A percentile compares a stretch with the other conserved stretches of the same genome.
Evolutionary conservation across 192 early-diverging fungal species (phyloP).

Genomic region (Oehlia diaphana): DNA sequence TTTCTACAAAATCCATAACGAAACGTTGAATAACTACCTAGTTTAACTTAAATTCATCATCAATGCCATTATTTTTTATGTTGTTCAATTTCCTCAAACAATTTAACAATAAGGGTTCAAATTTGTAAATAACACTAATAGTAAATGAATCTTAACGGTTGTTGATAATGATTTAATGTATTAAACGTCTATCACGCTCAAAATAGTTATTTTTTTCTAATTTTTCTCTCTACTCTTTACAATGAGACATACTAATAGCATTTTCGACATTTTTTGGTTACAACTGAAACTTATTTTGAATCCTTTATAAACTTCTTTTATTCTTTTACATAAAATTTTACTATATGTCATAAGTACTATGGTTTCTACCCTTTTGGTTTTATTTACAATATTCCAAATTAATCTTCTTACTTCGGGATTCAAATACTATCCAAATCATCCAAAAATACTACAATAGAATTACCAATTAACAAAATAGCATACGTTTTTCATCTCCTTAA

Average conservation of each 20-base stretch:
- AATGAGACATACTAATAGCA: constrained; percentile 45
- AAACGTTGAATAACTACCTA: too few relatives aligned
- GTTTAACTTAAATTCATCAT: constrained; percentile 71
- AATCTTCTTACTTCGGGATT: constrained; percentile 73
- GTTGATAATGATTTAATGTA: constrained; percentile 48
- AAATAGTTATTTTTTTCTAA: too few relatives aligned
- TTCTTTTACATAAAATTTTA: constrained; percentile 68
- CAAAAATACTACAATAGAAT: constrained; percentile 69
- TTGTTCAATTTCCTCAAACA: constrained; percentile 64
- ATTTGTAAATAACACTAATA: constrained; percentile 64
- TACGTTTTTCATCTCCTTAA: constrained; percentile 78
- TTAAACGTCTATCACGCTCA: too few relatives aligned
- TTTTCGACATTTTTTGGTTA: constrained; percentile 43
- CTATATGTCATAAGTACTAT: constrained; percentile 72
- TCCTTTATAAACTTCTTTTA: constrained; percentile 67
- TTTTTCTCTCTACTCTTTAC: not conserved
- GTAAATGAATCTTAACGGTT: constrained; percentile 55
- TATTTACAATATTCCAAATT: constrained; percentile 70
- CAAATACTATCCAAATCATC: too few relatives aligned
- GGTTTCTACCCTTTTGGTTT: constrained; percentile 58
- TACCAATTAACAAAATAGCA: constrained; percentile 72
- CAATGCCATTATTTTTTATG: constrained; percentile 59
- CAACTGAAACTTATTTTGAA: constrained; percentile 66
- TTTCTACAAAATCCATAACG: too few relatives aligned
- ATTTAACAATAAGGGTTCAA: constrained; percentile 51